Base-by-base conservation (phyloP, 1,284 basidiomycete genomes). In the Ceratobasidium sp. region DNA sequence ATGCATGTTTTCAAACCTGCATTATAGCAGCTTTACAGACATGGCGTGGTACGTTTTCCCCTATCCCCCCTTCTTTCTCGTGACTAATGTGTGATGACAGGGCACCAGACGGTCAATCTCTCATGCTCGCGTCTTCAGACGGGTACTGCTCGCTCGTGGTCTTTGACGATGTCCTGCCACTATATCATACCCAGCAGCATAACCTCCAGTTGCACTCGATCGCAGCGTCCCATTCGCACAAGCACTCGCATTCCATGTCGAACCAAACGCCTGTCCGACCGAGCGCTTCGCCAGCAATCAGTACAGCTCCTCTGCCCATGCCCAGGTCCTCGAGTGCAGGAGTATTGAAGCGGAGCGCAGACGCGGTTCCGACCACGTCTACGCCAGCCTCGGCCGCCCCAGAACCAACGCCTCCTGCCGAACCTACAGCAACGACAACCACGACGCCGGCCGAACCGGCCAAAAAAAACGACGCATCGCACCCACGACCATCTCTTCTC, bases 1-100 rank as follows among this genome's bases (percentile, higher is more conserved):
- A 52, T 96, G 94, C 79, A 85, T 98, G 78, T 88, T 99, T 78
- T 94, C 92, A 67, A 98, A 97, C 79, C 82, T 99, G 76, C 97
- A 99, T 82, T 99, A 98, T 79, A 94, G 97, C 74, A 94, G 96
- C 77, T 98, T 98, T 79, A 99, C 97, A 0, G 97, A 99, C 82
- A 86, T 98, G 82, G 88, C 92, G 53, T 99, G 97, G 97, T 97
- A 78, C 75, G 92, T 86, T 28, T 10, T 53, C 48, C 50, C 59
- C 70, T 71, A 43, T 34, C 21, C n/a, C 14, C 12, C 30, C 71
- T 43, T 58, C 73, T 50, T 72, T 50, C 28, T 32, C 60, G 18
- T 58, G 41, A 18, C 45, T 26, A 3, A 53, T 10, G 32, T 21
- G 30, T 23, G 21, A 28, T 12, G 62, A 30, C 78, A 97, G 96